Evolutionary conservation across 1,284 basidiomycete species (phyloP).

Genomic region (Amylostereum chailletii): DNA sequence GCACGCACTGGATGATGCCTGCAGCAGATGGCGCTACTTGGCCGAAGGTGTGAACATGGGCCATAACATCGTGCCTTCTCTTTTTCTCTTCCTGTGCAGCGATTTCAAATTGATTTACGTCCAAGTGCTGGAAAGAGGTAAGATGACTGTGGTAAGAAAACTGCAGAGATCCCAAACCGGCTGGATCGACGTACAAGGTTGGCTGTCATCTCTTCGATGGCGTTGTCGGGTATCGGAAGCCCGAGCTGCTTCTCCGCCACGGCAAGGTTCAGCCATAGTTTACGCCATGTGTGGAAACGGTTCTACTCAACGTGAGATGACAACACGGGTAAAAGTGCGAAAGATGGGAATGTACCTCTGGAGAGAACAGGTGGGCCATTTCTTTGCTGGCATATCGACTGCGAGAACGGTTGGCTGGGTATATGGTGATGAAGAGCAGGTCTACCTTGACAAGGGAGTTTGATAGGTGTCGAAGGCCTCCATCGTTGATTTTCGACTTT

Average conservation of each 20-base stretch:
- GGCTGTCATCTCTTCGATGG: conserved; percentile 89
- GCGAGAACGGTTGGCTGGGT: conserved; percentile 4
- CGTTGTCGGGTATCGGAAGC: conserved; percentile 82
- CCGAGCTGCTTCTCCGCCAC: conserved; percentile 96
- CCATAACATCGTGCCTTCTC: conserved; percentile 98
- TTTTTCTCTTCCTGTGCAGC: conserved; percentile 96
- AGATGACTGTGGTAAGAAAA: too few relatives aligned
- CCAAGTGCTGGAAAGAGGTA: conserved; percentile 50
- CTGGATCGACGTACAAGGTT: conserved; percentile 62
- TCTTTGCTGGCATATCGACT: conserved; percentile 99
- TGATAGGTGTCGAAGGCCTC: conserved; percentile 65
- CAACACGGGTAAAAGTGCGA: not conserved
- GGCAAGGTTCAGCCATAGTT: conserved; percentile 94
- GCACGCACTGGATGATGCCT: conserved; percentile 89
- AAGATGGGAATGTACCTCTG: conserved; percentile 46
- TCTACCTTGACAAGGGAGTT: conserved; percentile 65
- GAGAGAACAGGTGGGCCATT: conserved; percentile 95
- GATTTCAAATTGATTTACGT: conserved; percentile 85
- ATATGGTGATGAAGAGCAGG: not conserved
- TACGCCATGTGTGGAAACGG: conserved; percentile 94
- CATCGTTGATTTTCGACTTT: conserved; percentile 28
- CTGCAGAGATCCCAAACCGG: not conserved
- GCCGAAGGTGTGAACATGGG: conserved; percentile 97
- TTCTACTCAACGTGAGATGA: conserved; percentile 42
- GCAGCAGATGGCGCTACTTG: conserved; percentile 91